Evolutionary conservation across 257 asterid genomes (phyloP), one percentile per base, ranked within the genome.

Genomic region (Fraxinus quadrangulata): DNA sequence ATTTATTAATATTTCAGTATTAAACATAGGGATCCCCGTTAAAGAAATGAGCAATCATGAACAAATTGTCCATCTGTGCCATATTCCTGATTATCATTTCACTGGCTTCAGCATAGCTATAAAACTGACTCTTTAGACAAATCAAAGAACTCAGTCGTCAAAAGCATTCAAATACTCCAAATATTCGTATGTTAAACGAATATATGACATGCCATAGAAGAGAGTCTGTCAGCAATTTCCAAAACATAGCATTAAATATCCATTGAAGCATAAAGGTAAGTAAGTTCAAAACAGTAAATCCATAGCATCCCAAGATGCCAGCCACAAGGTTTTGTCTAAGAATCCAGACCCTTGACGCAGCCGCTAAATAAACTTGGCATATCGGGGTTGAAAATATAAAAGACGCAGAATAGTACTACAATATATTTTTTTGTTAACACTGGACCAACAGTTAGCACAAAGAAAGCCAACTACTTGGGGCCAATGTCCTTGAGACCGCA

Each of bases 401-500:
- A 21, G 74, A 11, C 16, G 49, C 2, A 40, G 49, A 40, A 70
- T 39, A 2, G 37, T 71, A 71, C 40, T 24, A 45, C 31, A 51
- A 72, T 24, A 45, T 24, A 72, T 40, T 21, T 40, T 72, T 14
- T 72, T 72, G 67, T 23, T 49, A 7, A 73, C 21, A 9, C n/a
- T 26, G 66, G 1, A 16, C 12, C 28, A 51, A 51, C 67, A 30
- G n/a, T 3, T 39, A 28, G 23, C 49, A 31, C 13, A 54, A 49
- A 40, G 36, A 73, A 45, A 73, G 69, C n/a, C 42, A 70, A 73
- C 77, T 82, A 82, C 79, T 83, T 83, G 9, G 86, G 86, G 24
- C 86, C 86, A 79, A 83, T 65, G 73, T 83, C 83, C 78, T 83
- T 83, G 42, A 83, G 79, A 51, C 49, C 83, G 54, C 83, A 78